Percentiles rank a stretch among this genome's conserved stretches.
These are phyloP conservation scores for Tulasnella sp. DNA, from an alignment of 768 basidiomycete genomes.

Conservation along the genomic window DNA sequence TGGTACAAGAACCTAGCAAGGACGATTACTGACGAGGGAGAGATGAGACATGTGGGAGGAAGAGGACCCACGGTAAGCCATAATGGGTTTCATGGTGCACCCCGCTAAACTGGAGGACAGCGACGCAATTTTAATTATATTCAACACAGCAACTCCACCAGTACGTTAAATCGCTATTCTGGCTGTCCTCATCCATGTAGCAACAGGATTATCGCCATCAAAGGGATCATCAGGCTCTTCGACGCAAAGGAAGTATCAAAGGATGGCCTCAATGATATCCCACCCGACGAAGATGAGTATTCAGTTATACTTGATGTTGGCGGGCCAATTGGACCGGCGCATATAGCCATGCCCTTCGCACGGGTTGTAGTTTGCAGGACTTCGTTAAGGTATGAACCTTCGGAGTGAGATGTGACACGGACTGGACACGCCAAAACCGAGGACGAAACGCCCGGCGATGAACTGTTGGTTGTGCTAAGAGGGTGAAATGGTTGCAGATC, in stretches of 20 bases:
- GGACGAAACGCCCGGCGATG: slow-evolving; percentile 37
- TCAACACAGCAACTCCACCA: too few relatives aligned
- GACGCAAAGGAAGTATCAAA: slow-evolving; percentile 24
- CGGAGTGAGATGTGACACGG: too few relatives aligned
- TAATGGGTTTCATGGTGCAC: too few relatives aligned
- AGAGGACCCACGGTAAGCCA: too few relatives aligned
- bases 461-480: slow-evolving; percentile 37
- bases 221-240: slow-evolving; percentile 29
- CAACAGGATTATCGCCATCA: slow-evolving; percentile 25
- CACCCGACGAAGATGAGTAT: slow-evolving; percentile 25
- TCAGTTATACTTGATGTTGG: slow-evolving; percentile 30
- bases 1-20: too few relatives aligned
- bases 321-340: slow-evolving; percentile 34
- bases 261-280: slow-evolving; percentile 22
- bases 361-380: slow-evolving; percentile 45
- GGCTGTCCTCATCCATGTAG: too few relatives aligned
- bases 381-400: slow-evolving; percentile 45
- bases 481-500: slow-evolving; percentile 36
- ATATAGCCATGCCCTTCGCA: slow-evolving; percentile 51
- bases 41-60: too few relatives aligned
- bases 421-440: slow-evolving; percentile 42
- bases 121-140: too few relatives aligned
- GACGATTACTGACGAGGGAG: too few relatives aligned
- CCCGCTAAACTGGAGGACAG: too few relatives aligned
- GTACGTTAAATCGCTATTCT: too few relatives aligned